These are phyloP conservation scores for Tremellales sp. DNA, from an alignment of 1,284 basidiomycete genomes.

Conservation along the genomic window DNA sequence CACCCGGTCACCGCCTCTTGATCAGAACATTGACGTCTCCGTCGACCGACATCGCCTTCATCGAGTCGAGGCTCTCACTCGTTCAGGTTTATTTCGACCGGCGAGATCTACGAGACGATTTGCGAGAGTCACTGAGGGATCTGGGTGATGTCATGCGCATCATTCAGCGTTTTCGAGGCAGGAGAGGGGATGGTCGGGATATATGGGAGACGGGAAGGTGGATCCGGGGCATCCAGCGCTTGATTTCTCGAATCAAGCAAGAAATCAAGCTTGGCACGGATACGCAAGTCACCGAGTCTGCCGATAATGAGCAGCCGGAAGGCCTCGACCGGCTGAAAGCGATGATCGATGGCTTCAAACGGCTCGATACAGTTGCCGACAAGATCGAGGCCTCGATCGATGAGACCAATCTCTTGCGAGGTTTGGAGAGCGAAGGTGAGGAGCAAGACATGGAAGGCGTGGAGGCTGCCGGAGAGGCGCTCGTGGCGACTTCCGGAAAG, in stretches of 20 bases:
- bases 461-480: conserved; percentile 17
- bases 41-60: conserved; percentile 68
- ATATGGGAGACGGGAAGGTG: conserved; percentile 40
- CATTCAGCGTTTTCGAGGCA: conserved; percentile 70
- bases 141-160: conserved; percentile 72
- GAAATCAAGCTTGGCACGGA: background rate
- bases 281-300: conserved; percentile 4
- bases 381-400: conserved; percentile 62
- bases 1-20: conserved; percentile 72
- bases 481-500: conserved; percentile 3
- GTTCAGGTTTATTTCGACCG: conserved; percentile 70
- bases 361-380: conserved; percentile 57
- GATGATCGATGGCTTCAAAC: conserved; percentile 57
- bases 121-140: conserved; percentile 58
- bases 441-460: conserved; percentile 29
- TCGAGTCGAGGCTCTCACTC: conserved; percentile 69
- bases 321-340: conserved; percentile 36
- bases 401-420: conserved; percentile 28
- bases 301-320: conserved; percentile 53
- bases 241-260: conserved; percentile 20
- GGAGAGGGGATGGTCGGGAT: conserved; percentile 62
- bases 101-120: conserved; percentile 64
- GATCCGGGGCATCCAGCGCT: conserved; percentile 28
- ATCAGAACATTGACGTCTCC: conserved; percentile 53
- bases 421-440: conserved; percentile 16